Conservation (phyloP, 768 basidiomycete genomes). For the Punctularia strigosozonata region DNA sequence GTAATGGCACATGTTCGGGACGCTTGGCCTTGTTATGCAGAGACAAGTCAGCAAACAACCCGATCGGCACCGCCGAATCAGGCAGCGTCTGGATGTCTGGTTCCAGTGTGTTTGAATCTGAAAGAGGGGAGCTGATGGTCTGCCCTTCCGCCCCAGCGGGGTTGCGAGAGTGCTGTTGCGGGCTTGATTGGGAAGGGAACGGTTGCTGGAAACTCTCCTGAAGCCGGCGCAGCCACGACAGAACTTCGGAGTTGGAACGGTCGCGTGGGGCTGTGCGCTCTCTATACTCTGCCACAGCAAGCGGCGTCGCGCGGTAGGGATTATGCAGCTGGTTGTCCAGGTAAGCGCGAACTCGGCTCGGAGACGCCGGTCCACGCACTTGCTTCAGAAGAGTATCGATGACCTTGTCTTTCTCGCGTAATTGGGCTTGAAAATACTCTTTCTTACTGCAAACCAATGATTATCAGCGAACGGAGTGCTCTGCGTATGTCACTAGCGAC, state of each 20-base stretch:
- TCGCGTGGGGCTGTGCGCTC: constrained; percentile 71
- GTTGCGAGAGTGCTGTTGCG: too few species aligned
- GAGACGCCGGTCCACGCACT: constrained; percentile 25
- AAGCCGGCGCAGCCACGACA: constrained; percentile 68
- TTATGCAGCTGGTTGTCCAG: constrained; percentile 49
- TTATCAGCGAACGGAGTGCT: too few species aligned
- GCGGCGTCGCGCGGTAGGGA: constrained; percentile 67
- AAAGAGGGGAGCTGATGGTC: too few species aligned
- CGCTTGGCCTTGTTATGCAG: constrained; percentile 44
- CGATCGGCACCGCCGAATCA: constrained; percentile 63
- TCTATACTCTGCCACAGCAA: constrained; percentile 68
- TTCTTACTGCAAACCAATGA: constrained; percentile 52
- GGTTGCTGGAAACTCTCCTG: too few species aligned
- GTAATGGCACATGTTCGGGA: constrained; percentile 17
- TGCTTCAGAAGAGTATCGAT: constrained; percentile 81
- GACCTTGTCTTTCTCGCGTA: constrained; percentile 78
- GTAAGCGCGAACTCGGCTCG: not conserved
- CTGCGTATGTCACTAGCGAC: too few species aligned
- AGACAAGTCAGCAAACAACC: constrained; percentile 62
- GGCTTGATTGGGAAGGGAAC: too few species aligned
- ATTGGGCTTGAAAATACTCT: constrained; percentile 76
- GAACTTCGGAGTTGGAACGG: constrained; percentile 49
- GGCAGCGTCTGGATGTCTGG: constrained; percentile 34
- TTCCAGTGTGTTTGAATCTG: constrained; percentile 17
- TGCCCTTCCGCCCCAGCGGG: too few species aligned